Evolutionary conservation across 345 rosid species (phyloP), one percentile per base, ranked within the genome.

Genomic region (Toxicodendron radicans): DNA sequence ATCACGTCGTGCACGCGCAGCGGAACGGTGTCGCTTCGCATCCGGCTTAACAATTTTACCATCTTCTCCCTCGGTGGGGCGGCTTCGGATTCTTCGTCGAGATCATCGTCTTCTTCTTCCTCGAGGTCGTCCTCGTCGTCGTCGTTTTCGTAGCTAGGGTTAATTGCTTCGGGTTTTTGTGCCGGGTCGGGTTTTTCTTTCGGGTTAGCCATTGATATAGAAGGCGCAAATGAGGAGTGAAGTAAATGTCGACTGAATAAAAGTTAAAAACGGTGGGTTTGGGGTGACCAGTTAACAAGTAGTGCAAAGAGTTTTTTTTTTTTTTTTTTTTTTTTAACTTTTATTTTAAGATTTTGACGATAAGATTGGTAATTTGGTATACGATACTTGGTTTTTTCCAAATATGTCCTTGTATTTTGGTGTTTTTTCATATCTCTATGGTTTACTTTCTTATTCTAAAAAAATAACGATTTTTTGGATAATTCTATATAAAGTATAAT

Each of bases 1-100:
- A 91, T 80, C 64, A 95, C 97, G 51, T 91, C 92, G 81, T 95
- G 97, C 49, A 95, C 98, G 27, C 97, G 94, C 56, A 95, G 78
- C 17, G 92, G 85, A 46, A 95, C 86, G 17, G 76, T 70, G 35
- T 83, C 96, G 46, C 72, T 73, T 46, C 81, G 68, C 75, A 95
- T 82, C 21, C 87, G 76, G 30, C 76, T 87, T 66, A 88, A 76
- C 6, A 95, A 80, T 38, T 79, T 84, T 57, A 83, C 87, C 66
- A 88, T 78, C 78, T 84, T 87, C 58, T 76, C 74, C 56, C 70
- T 74, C 27, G 75, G 76, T n/a, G 32, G 69, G 23, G 74, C 67
- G 6, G 73, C 76, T 23, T 79, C 85, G 30, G 64, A 78, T 38
- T 76, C 88, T 30, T 81, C 85, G 1, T 74, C 85, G 0, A 53